Evolutionary conservation across 148 eudicot species (phyloP).

Genomic region (Camellia granthamiana): DNA sequence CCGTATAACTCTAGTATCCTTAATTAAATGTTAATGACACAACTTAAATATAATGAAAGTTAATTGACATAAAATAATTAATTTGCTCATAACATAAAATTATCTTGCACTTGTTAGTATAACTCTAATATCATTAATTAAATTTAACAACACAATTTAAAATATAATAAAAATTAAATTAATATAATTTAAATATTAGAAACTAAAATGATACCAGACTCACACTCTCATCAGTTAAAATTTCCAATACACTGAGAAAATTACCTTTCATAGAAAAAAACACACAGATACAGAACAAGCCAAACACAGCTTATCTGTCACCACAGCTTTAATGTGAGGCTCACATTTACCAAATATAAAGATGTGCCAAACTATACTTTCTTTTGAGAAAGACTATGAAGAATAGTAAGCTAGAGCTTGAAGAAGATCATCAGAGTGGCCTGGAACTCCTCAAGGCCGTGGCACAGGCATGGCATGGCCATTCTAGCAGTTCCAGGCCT

Average conservation of each 20-base stretch:
- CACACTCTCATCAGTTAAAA: no score
- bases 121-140: no score
- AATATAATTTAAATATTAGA: no score
- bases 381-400: constrained; percentile 24
- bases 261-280: background rate
- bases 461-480: constrained; percentile 87
- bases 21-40: no score
- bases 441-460: constrained; percentile 77
- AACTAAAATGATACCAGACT: no score
- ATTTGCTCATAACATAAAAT: no score
- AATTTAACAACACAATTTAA: no score
- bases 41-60: no score
- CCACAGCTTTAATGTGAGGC: constrained; percentile 36
- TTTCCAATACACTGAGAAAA: background rate
- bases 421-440: constrained; percentile 13
- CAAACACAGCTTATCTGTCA: constrained; percentile 10
- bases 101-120: no score
- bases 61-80: no score
- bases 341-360: constrained; percentile 30
- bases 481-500: constrained; percentile 26
- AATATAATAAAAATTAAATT: no score
- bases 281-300: background rate
- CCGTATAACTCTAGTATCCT: no score
- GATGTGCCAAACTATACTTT: constrained; percentile 14
- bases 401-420: constrained; percentile 23